Evolutionary conservation across 305 asterid species (phyloP), one percentile per base, ranked within the genome.

Genomic region (Solanum aculeatissimum): DNA sequence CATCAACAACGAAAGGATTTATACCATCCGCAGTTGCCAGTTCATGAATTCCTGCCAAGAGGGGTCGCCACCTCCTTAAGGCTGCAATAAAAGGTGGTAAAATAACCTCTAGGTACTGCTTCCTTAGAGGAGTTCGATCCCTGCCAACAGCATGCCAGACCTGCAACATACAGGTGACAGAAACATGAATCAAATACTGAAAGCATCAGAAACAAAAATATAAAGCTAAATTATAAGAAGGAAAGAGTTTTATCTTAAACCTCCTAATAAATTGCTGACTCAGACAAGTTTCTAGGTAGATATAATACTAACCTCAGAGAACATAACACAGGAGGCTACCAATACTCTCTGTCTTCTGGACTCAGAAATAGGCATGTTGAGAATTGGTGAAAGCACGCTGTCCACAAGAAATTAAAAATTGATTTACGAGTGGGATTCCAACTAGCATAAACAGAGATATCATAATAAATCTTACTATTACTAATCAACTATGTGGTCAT

Each of bases 21-120:
- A 91, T 83, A 84, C 98, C 99, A 93, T 94, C 98, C 85, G 95
- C 92, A 70, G 98, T 91, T 43, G 98, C 92, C 83, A 97, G 95
- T 88, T 95, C 98, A 88, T 97, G 97, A 89, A 95, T 94, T 83
- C 99, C 98, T 32, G 98, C 96, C 95, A 97, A 91, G 84, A 95
- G 98, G 86, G 99, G 99, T 51, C 99, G 94, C 99, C 99, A 97
- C 89, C 97, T 93, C 90, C 98, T 94, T 88, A 97, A 90, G 86
- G 96, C 85, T 82, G 99, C 98, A 91, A 97, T 97, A 90, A 95
- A 97, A 80, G 98, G 98, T 84, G 99, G 99, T 88, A 97, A 82
- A 89, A 97, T 95, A 83, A 94, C 91, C 89, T 97, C 99, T 87
- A 97, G 92, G 89, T 95, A 97, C 60, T 91, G 98, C 91, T 95